A percentile compares a stretch with the other conserved stretches of the same genome.
Conservation (phyloP, 2,329 filamentous ascomycete genomes). For the Sarocladium strictum region DNA sequence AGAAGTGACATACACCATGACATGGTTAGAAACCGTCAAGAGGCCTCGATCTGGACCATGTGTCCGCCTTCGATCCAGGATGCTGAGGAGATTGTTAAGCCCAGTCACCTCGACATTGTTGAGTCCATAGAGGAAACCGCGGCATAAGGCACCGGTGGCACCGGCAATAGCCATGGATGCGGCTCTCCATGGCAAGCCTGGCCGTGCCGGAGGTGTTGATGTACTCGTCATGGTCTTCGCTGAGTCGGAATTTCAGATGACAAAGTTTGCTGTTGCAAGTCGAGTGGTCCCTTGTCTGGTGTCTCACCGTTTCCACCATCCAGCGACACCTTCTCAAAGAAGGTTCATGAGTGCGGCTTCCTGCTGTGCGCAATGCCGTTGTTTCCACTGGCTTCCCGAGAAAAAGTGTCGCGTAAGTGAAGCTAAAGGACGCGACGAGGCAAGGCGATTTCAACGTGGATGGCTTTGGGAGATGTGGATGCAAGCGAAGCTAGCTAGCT, state of each 20-base stretch:
- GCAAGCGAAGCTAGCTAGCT: too few relatives aligned
- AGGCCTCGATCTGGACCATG: conserved; percentile 66
- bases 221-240: conserved; percentile 14
- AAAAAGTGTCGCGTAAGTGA: conserved; percentile 1
- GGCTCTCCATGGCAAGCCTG: conserved; percentile 63
- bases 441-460: not conserved
- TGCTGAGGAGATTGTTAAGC: conserved; percentile 65
- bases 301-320: not conserved
- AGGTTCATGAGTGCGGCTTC: not conserved
- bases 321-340: not conserved
- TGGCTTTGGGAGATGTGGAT: too few relatives aligned
- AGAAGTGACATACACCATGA: conserved; percentile 28
- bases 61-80: conserved; percentile 64
- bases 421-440: not conserved
- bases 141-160: conserved; percentile 62
- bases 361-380: not conserved
- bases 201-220: conserved; percentile 31
- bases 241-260: not conserved
- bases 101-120: conserved; percentile 74
- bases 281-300: not conserved
- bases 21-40: conserved; percentile 58
- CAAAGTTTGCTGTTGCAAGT: too few relatives aligned
- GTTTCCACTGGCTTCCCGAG: not conserved
- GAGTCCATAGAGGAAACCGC: conserved; percentile 68
- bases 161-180: conserved; percentile 72